A percentile compares a stretch with the other conserved stretches of the same genome.
phyloP scores from a whole-genome alignment of 495 filamentous ascomycete genomes.

The Paragyromitra xinjiangensis region DNA sequence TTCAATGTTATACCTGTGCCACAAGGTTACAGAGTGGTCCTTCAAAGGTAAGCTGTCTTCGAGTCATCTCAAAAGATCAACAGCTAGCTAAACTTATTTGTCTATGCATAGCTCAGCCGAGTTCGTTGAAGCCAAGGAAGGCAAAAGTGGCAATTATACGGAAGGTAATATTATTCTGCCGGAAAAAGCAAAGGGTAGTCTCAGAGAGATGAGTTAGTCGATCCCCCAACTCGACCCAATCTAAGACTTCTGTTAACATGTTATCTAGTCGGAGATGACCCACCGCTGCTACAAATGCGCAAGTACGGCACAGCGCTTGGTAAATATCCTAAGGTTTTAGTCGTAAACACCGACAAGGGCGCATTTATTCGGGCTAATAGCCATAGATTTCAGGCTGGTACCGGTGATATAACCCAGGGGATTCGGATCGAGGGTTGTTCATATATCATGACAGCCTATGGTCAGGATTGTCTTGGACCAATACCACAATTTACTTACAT shows the following conservation, averaged over 20 bases:
- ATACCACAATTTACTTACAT: conserved; percentile 1
- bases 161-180: neutral
- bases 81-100: neutral
- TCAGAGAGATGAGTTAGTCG: neutral
- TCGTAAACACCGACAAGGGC: conserved; percentile 16
- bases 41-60: conserved; percentile 36
- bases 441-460: neutral
- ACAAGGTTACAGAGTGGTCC: conserved; percentile 15
- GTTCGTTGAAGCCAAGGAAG: neutral
- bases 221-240: too few species aligned
- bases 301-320: neutral
- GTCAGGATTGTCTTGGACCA: conserved; percentile 8
- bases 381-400: neutral
- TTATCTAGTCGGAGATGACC: neutral
- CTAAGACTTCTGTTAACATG: neutral
- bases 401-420: neutral
- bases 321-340: neutral
- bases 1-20: conserved; percentile 37
- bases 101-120: neutral
- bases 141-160: neutral
- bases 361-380: neutral
- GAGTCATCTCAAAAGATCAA: neutral
- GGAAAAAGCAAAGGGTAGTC: neutral
- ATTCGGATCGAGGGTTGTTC: neutral
- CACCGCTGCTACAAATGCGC: too few species aligned